Evolutionary conservation across 139 green algal species (phyloP).

Genomic region (Mychonastes homosphaera): DNA sequence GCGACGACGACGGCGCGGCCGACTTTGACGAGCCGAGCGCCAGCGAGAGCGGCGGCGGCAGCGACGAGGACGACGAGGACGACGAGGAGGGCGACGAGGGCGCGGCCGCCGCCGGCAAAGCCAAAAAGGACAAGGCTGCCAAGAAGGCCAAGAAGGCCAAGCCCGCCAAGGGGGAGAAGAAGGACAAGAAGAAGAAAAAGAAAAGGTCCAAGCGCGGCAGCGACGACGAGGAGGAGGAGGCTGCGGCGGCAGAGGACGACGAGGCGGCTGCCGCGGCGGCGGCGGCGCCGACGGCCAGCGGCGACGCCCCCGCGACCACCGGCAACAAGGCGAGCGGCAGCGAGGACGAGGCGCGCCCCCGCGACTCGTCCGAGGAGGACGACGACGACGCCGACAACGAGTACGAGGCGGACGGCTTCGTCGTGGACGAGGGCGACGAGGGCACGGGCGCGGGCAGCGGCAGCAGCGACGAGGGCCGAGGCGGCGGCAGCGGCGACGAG

Average conservation of each 20-base stretch:
- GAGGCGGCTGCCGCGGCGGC: constrained; percentile 9
- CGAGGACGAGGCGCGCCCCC: background rate
- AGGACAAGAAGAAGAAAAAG: too few relatives aligned
- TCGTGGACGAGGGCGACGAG: constrained; percentile 36
- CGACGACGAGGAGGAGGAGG: constrained; percentile 27
- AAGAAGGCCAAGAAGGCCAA: too few relatives aligned
- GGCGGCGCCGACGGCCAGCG: constrained; percentile 4
- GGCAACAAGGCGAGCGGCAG: background rate
- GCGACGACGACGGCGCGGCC: too few relatives aligned
- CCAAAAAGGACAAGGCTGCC: background rate
- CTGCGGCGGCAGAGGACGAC: constrained; percentile 23
- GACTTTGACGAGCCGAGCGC: too few relatives aligned
- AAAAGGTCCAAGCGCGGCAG: too few relatives aligned
- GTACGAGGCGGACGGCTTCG: constrained; percentile 22
- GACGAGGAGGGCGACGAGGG: constrained; percentile 26
- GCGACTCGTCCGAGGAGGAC: constrained; percentile 21
- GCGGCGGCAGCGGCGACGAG: constrained; percentile 24
- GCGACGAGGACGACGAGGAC: constrained; percentile 34
- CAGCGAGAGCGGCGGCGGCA: too few relatives aligned
- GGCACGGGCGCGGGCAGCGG: too few relatives aligned
- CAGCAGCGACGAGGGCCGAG: constrained; percentile 17
- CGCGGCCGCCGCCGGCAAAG: constrained; percentile 6
- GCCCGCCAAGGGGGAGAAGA: too few relatives aligned
- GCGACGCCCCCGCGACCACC: constrained; percentile 2
- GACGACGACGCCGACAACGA: constrained; percentile 26